These are phyloP conservation scores for Tuctoria greenei DNA, from an alignment of 176 grass and related monocot species.

Conservation along the genomic window DNA sequence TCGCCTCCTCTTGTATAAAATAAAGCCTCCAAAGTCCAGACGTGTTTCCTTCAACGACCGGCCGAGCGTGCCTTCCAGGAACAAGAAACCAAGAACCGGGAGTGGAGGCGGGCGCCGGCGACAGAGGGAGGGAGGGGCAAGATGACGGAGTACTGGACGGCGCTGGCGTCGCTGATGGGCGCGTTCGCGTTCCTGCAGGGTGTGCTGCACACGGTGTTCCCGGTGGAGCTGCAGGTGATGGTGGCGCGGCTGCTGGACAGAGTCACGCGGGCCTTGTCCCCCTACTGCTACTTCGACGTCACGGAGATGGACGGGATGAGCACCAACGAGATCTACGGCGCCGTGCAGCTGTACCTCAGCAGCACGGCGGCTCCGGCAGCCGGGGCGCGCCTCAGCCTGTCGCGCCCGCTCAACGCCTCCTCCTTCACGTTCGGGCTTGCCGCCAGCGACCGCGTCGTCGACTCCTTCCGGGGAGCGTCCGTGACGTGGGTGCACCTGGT, in stretches of 20 bases:
- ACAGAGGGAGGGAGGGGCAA: neutral
- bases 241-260: conserved; percentile 49
- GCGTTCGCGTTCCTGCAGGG: conserved; percentile 74
- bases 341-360: conserved; percentile 91
- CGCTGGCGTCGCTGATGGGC: conserved; percentile 83
- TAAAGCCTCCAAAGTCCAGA: conserved; percentile 23
- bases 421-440: conserved; percentile 85
- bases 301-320: conserved; percentile 88
- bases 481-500: conserved; percentile 94
- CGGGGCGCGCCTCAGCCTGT: conserved; percentile 63
- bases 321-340: conserved; percentile 90
- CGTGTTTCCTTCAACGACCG: neutral
- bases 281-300: conserved; percentile 92
- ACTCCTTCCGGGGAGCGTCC: conserved; percentile 56
- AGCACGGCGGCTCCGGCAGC: conserved; percentile 51
- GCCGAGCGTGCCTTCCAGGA: neutral
- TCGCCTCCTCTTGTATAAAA: conserved; percentile 6
- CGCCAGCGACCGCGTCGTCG: conserved; percentile 72
- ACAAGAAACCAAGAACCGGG: neutral
- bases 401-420: conserved; percentile 70
- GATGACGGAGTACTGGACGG: conserved; percentile 87
- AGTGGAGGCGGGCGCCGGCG: too few species aligned
- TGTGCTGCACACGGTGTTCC: conserved; percentile 59
- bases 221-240: conserved; percentile 57
- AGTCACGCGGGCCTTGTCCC: conserved; percentile 48